A percentile compares a stretch with the other conserved stretches of the same genome.
These are phyloP conservation scores for Trichoderma koningii DNA, from an alignment of 2,329 filamentous ascomycete species.

Conservation along the genomic window DNA sequence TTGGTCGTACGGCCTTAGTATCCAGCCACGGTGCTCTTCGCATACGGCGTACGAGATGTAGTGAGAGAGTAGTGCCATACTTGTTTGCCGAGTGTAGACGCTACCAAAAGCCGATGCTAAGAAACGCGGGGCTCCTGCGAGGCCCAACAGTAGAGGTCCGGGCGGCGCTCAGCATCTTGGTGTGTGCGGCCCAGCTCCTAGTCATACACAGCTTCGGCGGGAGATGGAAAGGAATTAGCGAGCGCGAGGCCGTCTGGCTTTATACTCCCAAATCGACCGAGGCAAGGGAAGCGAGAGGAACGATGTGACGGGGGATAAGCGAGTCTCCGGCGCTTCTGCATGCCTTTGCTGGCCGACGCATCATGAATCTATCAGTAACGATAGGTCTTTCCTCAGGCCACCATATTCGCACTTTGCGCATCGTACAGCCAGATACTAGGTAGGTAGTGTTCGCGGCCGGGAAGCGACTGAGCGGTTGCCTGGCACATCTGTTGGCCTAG, in stretches of 20 bases:
- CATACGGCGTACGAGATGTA: background rate
- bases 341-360: no score
- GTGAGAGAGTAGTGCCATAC: constrained; percentile 1
- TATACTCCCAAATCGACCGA: constrained; percentile 18
- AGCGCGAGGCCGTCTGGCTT: background rate
- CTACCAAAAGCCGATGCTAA: constrained; percentile 5
- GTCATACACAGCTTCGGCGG: constrained; percentile 1
- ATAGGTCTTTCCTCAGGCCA: no score
- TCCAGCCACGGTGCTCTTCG: background rate
- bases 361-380: no score
- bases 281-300: constrained; percentile 1
- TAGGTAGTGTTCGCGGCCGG: no score
- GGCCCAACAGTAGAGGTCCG: background rate
- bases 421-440: background rate
- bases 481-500: background rate
- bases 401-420: background rate
- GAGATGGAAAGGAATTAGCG: background rate
- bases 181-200: background rate
- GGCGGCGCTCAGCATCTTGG: background rate
- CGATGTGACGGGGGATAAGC: constrained; percentile 20
- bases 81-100: background rate
- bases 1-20: background rate
- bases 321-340: background rate
- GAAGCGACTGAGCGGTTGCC: background rate
- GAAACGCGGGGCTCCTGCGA: constrained; percentile 9